These are phyloP conservation scores for Colletotrichum siamense DNA, from an alignment of 2,329 filamentous ascomycete genomes.

Conservation along the genomic window DNA sequence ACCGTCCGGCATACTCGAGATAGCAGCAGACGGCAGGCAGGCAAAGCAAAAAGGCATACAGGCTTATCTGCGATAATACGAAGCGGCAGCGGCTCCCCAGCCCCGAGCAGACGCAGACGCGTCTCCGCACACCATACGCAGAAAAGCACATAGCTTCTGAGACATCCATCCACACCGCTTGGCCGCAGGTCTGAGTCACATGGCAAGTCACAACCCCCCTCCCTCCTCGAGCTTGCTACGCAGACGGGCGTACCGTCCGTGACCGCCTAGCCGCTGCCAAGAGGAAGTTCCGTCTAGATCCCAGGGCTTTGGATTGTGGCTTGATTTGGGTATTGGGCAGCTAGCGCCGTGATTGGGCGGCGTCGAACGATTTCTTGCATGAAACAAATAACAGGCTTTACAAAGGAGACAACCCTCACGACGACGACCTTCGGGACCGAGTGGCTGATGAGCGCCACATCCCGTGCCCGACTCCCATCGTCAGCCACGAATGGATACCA, in stretches of 20 bases:
- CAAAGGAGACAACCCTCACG: not conserved
- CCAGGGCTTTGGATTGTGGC: conserved; percentile 10
- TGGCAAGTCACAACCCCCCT: conserved; percentile 17
- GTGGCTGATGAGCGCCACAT: not conserved
- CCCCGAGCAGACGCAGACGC: not conserved
- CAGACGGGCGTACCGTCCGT: conserved; percentile 12
- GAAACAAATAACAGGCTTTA: not conserved
- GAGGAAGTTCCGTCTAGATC: not conserved
- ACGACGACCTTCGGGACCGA: not conserved
- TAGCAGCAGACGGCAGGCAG: not conserved
- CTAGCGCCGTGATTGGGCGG: not conserved
- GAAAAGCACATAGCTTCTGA: conserved; percentile 1
- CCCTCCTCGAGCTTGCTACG: not conserved
- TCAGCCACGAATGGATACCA: not conserved
- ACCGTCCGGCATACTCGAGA: not conserved
- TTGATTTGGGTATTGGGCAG: conserved; percentile 1
- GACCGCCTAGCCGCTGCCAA: conserved; percentile 3
- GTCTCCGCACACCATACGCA: not conserved
- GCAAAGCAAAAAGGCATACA: not conserved
- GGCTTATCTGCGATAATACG: conserved; percentile 4
- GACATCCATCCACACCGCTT: conserved; percentile 22
- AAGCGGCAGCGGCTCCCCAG: not conserved
- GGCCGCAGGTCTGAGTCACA: conserved; percentile 20
- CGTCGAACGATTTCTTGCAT: not conserved
- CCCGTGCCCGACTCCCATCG: too few species aligned